Conservation (phyloP, 2,329 filamentous ascomycete genomes). For the Coleophoma cylindrospora region DNA sequence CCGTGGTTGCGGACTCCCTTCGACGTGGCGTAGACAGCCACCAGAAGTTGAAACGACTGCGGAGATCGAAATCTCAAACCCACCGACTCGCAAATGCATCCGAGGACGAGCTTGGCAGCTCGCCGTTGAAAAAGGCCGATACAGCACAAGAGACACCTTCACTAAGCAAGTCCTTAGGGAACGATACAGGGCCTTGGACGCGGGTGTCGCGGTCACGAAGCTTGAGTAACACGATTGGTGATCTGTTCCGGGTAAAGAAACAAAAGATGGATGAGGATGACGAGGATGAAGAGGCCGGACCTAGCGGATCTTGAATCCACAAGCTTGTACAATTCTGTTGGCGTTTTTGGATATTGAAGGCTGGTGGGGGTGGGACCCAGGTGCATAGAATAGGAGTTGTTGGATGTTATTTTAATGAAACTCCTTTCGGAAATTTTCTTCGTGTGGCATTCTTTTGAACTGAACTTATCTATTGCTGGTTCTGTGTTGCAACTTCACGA, state of each 20-base stretch:
- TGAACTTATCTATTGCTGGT: too few relatives aligned
- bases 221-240: constrained; percentile 24
- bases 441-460: too few relatives aligned
- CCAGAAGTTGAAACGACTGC: constrained; percentile 22
- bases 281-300: constrained; percentile 21
- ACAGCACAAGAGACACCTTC: constrained; percentile 3
- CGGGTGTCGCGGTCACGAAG: constrained; percentile 19
- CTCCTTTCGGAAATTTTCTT: too few relatives aligned
- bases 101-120: constrained; percentile 13
- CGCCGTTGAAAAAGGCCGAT: constrained; percentile 7
- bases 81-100: constrained; percentile 13
- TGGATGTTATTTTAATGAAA: too few relatives aligned
- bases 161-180: constrained; percentile 15
- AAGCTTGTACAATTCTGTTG: constrained; percentile 4
- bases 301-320: constrained; percentile 16
- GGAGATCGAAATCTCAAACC: constrained; percentile 21
- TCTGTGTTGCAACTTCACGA: too few relatives aligned
- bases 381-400: too few relatives aligned
- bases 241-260: constrained; percentile 18
- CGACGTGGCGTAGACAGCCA: constrained; percentile 46
- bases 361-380: not conserved
- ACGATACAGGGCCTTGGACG: constrained; percentile 10
- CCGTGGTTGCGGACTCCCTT: constrained; percentile 59
- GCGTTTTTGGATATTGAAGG: constrained; percentile 2
- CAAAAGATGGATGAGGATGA: constrained; percentile 9